Evolutionary conservation across 768 basidiomycete species (phyloP), one percentile per base, ranked within the genome.

Genomic region (Podaxis pistillaris): DNA sequence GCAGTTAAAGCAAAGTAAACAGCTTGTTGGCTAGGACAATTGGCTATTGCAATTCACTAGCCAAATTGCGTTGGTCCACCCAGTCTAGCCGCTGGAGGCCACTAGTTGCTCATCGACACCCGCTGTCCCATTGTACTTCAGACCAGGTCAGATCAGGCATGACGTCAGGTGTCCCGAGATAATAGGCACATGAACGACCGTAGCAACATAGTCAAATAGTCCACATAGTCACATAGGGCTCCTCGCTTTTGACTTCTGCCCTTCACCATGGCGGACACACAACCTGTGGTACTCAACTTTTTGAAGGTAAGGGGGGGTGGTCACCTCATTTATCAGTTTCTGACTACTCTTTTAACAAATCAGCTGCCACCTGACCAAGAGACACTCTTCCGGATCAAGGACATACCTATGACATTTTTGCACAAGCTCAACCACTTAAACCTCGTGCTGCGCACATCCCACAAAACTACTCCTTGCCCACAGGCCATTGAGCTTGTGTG

Each of bases 321-420:
- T 41, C 22, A 24, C 7, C 24, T 24, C 47, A 11, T 12, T 9
- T 50, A 7, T 4, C n/a, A 44, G 5, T 50, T n/a, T 22, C 22
- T 19, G n/a, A 50, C 47, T 50, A n/a, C 15, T 44, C 13, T 15
- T 17, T 15, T 44, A 17, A n/a, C 17, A 30, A 30, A 44, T 12
- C 19, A 55, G 54, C 54, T 55, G n/a, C 54, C 37, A 36, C 54
- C 54, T 12, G 33, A 55, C 19, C 17, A 55, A 37, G 36, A 55
- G 19, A 37, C 36, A 19, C 36, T 55, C 19, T 38, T 19, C 54
- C 22, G 37, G 37, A 11, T 55, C 6, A 17, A 17, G 19, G 37
- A 55, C 5, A 55, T 55, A 37, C n/a, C 54, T 38, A 36, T 17
- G 19, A n/a, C 38, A 36, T 55, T 55, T 55, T 28, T 28, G n/a